Evolutionary conservation across 192 early-diverging fungal genomes (phyloP), one percentile per base, ranked within the genome.

Genomic region (Coemansia aciculifera): DNA sequence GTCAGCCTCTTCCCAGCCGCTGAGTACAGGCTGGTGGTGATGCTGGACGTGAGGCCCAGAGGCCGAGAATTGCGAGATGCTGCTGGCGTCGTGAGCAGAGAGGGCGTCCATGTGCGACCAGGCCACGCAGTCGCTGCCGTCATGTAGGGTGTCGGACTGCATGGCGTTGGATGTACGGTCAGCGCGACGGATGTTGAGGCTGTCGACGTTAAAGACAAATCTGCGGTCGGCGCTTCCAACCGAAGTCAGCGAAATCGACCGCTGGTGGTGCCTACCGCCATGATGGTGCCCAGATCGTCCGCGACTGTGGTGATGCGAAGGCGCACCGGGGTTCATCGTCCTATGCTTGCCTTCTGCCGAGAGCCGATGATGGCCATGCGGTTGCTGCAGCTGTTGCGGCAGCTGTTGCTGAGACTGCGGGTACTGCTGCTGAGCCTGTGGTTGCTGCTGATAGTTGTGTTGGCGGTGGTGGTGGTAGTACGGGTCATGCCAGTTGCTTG

Each of bases 91-190:
- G 19, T 61, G 69, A 3, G 65, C 43, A 1, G 76, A 78, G 6
- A 70, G 62, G n/a, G 57, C 71, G 21, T 78, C 76, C 59, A 65
- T 63, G 12, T 78, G 76, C n/a, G 76, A 78, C 76, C 76, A 78
- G 1, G 76, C 76, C 63, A 69, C 54, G 52, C 62, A 69, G 27
- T 78, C 76, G 44, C 67, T 70, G 5, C 76, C 76, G 29, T 78
- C 34, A 12, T 60, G 59, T 3, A 78, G 66, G 0, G 76, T 78
- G 27, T 73, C 76, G 0, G 76, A 78, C 27, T 73, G 76, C 76
- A 78, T 78, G 24, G 76, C 71, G 13, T 78, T 78, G 36, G 76
- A 78, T 6, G 71, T 64, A 6, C 76, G 67, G 43, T 78, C 66
- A 1, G 52, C 67, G 11, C 71, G 66, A 12, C 76, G 71, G 24